Conservation (phyloP, 106 monocot genomes). For the Apostasia shenzhenica region DNA sequence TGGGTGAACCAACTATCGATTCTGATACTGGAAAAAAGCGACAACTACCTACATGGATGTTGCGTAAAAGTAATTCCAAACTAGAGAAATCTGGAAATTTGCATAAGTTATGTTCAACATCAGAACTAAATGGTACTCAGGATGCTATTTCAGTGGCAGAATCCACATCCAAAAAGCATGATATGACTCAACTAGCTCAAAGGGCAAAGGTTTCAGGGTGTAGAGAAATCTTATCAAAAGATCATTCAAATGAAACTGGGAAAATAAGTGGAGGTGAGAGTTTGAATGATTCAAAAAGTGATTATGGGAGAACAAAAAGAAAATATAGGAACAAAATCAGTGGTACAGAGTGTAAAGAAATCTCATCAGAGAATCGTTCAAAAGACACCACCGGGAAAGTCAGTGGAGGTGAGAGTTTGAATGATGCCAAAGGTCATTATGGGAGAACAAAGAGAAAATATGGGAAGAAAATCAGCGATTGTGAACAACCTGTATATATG, state of each 20-base stretch:
- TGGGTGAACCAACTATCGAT: conserved; percentile 18
- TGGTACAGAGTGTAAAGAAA: too few relatives aligned
- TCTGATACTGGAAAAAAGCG: conserved; percentile 16
- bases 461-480: conserved; percentile 3
- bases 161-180: conserved; percentile 5
- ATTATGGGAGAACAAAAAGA: neutral
- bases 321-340: neutral
- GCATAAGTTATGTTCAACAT: neutral
- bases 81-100: conserved; percentile 6
- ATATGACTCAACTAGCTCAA: neutral
- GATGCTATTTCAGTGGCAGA: conserved; percentile 11
- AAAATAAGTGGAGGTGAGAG: conserved; percentile 7
- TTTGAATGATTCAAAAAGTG: neutral
- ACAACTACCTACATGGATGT: conserved; percentile 56
- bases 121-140: conserved; percentile 4
- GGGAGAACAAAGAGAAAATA: neutral
- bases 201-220: neutral
- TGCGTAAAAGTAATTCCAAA: conserved; percentile 12
- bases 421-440: neutral
- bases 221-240: neutral
- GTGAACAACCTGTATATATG: neutral
- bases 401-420: conserved; percentile 1
- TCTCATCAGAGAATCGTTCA: neutral
- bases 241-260: conserved; percentile 3
- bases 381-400: conserved; percentile 9